Base-by-base conservation (phyloP, 1,139 yeast genomes). In the Scheffersomyces stambukii region DNA sequence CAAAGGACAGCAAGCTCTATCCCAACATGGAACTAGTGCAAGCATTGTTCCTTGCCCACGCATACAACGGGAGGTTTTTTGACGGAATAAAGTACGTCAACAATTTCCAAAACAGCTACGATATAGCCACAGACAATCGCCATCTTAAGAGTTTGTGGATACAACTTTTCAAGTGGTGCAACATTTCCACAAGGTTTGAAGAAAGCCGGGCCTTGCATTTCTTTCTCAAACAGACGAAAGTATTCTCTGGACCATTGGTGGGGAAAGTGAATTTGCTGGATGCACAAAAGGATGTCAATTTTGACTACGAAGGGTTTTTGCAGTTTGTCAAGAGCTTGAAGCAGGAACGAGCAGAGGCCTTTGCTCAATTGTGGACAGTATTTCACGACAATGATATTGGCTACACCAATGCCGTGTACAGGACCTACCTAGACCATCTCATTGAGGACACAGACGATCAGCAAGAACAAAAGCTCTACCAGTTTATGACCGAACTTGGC, bases 251-350 rank as follows among this genome's bases (percentile, higher is more conserved):
- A n/a, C n/a, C n/a, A n/a, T n/a, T n/a, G 18, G 18, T 16, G 18
- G 18, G 18, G 8, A 16, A 16, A 16, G 8, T 16, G 18, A 6
- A 16, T 16, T 8, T 8, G 18, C 18, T 42, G 11, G 63, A 57
- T 23, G 61, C 58, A 0, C 53, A 59, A 35, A 48, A 52, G 23
- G 51, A 60, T 38, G 60, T 52, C 8, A 52, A 62, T 26, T 66
- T 66, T 33, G 69, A 66, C 36, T 64, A 62, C 40, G 65, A 63
- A 34, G 60, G 61, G 3, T 66, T 48, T 41, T 43, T 64, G 33
- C 49, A 35, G 23, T 63, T 52, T 32, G 32, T 53, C 6, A 41
- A 48, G 3, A 54, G 50, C 7, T 43, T 65, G 19, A 43, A 46
- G 26, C 26, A 34, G 7, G 57, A 52, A 30, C 47, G 73, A 35